phyloP scores from a whole-genome alignment of 2,329 filamentous ascomycete species.

The Apiospora hydei region DNA sequence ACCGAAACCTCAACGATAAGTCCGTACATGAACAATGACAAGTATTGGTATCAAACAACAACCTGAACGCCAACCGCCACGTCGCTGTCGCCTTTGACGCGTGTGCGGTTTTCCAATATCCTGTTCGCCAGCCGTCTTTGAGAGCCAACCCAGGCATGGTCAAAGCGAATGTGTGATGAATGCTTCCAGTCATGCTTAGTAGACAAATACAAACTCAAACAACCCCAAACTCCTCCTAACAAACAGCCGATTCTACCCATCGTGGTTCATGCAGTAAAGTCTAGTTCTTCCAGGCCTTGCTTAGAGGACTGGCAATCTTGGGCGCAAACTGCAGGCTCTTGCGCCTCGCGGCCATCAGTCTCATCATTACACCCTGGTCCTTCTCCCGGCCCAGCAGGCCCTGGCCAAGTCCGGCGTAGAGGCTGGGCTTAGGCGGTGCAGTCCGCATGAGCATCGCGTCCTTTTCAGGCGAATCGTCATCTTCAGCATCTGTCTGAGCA shows the following conservation, averaged over 20 bases:
- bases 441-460: slow-evolving; percentile 57
- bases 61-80: slow-evolving; percentile 18
- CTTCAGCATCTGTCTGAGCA: slow-evolving; percentile 37
- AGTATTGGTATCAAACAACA: slow-evolving; percentile 14
- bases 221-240: slow-evolving; percentile 1
- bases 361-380: slow-evolving; percentile 64
- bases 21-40: slow-evolving; percentile 14
- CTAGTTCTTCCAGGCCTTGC: slow-evolving; percentile 61
- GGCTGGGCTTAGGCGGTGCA: slow-evolving; percentile 58
- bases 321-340: slow-evolving; percentile 83
- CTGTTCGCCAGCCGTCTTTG: slow-evolving; percentile 11
- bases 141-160: slow-evolving; percentile 6
- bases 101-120: slow-evolving; percentile 7
- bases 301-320: slow-evolving; percentile 75
- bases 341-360: slow-evolving; percentile 74
- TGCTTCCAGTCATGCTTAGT: slow-evolving; percentile 16
- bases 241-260: background rate
- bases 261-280: slow-evolving; percentile 3
- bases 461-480: slow-evolving; percentile 44
- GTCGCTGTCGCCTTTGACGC: slow-evolving; percentile 3
- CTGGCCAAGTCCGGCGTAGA: slow-evolving; percentile 49
- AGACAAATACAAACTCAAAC: slow-evolving; percentile 8
- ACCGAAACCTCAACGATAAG: background rate
- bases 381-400: slow-evolving; percentile 57
- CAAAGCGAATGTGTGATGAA: slow-evolving; percentile 14